Conservation (phyloP, 2,329 filamentous ascomycete genomes). For the Pseudogymnoascus sp. region DNA sequence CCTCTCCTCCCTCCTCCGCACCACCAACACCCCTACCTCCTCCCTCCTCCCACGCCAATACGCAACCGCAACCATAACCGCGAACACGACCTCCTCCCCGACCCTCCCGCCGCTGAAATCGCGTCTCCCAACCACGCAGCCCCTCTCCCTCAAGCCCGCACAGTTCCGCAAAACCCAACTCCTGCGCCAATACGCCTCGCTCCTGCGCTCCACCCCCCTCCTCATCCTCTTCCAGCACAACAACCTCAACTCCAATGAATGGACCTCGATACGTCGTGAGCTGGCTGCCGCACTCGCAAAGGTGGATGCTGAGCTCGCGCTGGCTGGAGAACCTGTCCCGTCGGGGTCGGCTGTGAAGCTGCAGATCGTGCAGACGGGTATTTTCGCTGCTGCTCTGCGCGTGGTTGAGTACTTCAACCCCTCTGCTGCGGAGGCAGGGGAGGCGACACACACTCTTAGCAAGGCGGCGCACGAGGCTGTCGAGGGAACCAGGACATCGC, state of each 20-base stretch:
- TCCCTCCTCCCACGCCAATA: constrained; percentile 35
- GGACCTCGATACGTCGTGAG: constrained; percentile 59
- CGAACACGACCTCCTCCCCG: constrained; percentile 36
- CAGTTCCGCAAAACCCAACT: constrained; percentile 89
- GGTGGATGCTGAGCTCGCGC: constrained; percentile 48
- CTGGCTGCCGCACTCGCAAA: constrained; percentile 52
- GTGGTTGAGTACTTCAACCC: constrained; percentile 77
- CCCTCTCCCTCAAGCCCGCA: constrained; percentile 77
- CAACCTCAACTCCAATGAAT: constrained; percentile 63
- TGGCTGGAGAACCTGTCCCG: constrained; percentile 42
- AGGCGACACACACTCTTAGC: constrained; percentile 51
- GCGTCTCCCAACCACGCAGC: constrained; percentile 60
- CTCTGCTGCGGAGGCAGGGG: constrained; percentile 31
- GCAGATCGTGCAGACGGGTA: constrained; percentile 80
- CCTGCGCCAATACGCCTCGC: constrained; percentile 64
- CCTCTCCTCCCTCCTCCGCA: constrained; percentile 27
- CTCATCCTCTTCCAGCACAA: constrained; percentile 70
- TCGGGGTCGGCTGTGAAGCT: constrained; percentile 54
- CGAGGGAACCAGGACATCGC: constrained; percentile 40
- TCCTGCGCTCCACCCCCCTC: constrained; percentile 63
- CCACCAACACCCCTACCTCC: constrained; percentile 32
- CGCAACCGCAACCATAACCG: constrained; percentile 44
- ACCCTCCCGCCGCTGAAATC: constrained; percentile 14
- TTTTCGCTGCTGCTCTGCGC: constrained; percentile 77
- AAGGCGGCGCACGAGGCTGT: constrained; percentile 30